Evolutionary conservation across 2,329 filamentous ascomycete genomes (phyloP), one percentile per base, ranked within the genome.

Genomic region (Xylariaceae sp.): DNA sequence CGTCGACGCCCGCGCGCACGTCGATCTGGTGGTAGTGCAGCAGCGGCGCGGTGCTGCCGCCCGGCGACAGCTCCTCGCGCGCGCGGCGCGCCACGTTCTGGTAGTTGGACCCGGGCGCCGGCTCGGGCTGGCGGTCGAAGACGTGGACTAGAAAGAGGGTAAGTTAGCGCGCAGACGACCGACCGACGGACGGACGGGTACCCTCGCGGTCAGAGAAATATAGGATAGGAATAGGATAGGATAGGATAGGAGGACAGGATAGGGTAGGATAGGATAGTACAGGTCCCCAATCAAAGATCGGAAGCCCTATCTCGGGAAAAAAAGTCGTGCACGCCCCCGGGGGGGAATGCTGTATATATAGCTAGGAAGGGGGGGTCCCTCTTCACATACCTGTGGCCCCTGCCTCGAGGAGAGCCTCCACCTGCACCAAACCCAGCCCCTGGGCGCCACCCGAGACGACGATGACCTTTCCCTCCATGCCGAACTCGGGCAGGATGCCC

Each of bases 1-100:
- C 59, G 4, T 68, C 64, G 15, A 80, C 77, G 52, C 92, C 77
- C 19, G 38, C 40, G 19, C 84, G 76, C 13, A 94, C 85, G 53
- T 94, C 88, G 39, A 89, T 75, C 44, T 80, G 77, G 51, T 81
- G 78, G 65, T 93, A 94, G 33, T 77, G 69, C 27, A 92, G 60
- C 30, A 70, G 72, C 2, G 78, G 80, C 45, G 70, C 74, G n/a
- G n/a, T n/a, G n/a, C n/a, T n/a, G n/a, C n/a, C n/a, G n/a, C n/a
- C n/a, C n/a, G n/a, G n/a, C n/a, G n/a, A n/a, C n/a, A 87, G 68
- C 51, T 82, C 75, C 29, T 71, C 62, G 21, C 63, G 62, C 24
- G 83, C 82, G 32, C 75, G 71, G 42, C 72, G 64, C 32, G 81
- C 77, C 35, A 89, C 69, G 24, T 63, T 61, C 37, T 70, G 70